These are phyloP conservation scores for Cubamyces sp. DNA, from an alignment of 768 basidiomycete species.

Conservation along the genomic window DNA sequence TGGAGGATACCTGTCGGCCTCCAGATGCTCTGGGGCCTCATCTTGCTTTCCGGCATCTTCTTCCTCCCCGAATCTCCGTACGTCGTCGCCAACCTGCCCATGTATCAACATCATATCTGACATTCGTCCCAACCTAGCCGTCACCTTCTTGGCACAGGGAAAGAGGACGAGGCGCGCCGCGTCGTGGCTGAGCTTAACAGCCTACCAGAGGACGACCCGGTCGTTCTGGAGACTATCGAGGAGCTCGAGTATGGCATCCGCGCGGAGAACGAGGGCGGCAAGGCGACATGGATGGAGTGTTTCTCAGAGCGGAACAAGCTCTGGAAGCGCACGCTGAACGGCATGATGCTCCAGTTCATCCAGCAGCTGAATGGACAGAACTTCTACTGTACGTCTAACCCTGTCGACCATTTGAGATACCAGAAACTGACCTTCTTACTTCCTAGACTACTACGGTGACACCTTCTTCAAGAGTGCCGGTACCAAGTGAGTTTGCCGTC, in stretches of 20 bases:
- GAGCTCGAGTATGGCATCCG: slow-evolving; percentile 69
- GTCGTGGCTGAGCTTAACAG: slow-evolving; percentile 72
- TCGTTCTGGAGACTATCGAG: slow-evolving; percentile 62
- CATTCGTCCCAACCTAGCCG: slow-evolving; percentile 45
- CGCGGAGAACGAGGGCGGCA: slow-evolving; percentile 79
- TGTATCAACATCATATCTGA: neutral
- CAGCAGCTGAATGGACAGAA: slow-evolving; percentile 84
- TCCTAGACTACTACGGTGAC: slow-evolving; percentile 75
- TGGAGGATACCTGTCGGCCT: slow-evolving; percentile 80
- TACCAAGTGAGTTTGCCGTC: slow-evolving; percentile 48
- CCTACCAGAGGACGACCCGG: slow-evolving; percentile 56
- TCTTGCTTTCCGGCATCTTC: slow-evolving; percentile 69
- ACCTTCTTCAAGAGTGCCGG: slow-evolving; percentile 80
- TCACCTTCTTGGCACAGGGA: slow-evolving; percentile 65
- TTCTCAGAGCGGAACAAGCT: slow-evolving; percentile 70
- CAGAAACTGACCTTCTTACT: neutral
- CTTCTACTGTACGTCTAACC: slow-evolving; percentile 62
- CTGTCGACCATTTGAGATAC: neutral
- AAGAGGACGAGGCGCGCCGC: slow-evolving; percentile 54
- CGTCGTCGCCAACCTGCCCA: slow-evolving; percentile 30
- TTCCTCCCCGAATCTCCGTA: slow-evolving; percentile 82
- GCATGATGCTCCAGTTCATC: slow-evolving; percentile 85
- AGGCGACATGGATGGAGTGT: slow-evolving; percentile 79
- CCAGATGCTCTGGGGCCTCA: slow-evolving; percentile 70
- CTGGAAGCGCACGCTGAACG: slow-evolving; percentile 76